Percentiles rank a stretch among this genome's conserved stretches.
phyloP scores from a whole-genome alignment of 2,329 filamentous ascomycete genomes.

The Didymella arachidicola region DNA sequence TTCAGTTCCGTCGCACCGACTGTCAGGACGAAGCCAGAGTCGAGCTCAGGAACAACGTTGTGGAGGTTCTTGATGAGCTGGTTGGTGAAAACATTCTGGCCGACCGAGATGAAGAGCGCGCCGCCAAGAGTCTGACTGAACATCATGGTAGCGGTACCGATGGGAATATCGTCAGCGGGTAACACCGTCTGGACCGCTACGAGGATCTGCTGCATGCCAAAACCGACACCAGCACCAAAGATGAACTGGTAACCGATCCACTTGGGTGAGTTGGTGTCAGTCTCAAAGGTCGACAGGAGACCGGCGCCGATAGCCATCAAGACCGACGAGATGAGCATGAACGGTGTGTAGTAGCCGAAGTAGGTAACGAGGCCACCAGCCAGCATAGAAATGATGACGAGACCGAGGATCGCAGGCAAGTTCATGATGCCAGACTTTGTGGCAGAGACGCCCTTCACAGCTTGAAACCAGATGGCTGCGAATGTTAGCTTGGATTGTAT shows the following conservation, averaged over 20 bases:
- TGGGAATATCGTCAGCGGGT: constrained; percentile 54
- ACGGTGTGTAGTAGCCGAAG: constrained; percentile 60
- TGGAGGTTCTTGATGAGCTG: constrained; percentile 54
- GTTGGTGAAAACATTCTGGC: constrained; percentile 61
- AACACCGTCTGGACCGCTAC: constrained; percentile 57
- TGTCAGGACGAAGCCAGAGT: constrained; percentile 53
- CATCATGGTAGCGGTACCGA: constrained; percentile 59
- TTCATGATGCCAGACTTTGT: constrained; percentile 59
- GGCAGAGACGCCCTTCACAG: constrained; percentile 57
- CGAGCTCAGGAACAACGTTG: constrained; percentile 50
- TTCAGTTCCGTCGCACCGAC: constrained; percentile 68
- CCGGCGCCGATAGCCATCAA: constrained; percentile 58
- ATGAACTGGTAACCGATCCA: constrained; percentile 54
- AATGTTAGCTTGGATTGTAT: constrained; percentile 18
- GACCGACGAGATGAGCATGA: constrained; percentile 54
- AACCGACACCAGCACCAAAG: constrained; percentile 55
- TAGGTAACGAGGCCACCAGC: constrained; percentile 51
- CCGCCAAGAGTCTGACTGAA: constrained; percentile 59
- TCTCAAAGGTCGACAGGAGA: constrained; percentile 55
- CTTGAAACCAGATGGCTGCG: constrained; percentile 58
- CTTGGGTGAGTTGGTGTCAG: constrained; percentile 47
- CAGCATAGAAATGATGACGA: constrained; percentile 55
- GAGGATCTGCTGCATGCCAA: constrained; percentile 59
- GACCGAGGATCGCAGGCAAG: constrained; percentile 56
- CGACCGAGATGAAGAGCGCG: constrained; percentile 59